These are phyloP conservation scores for Pascua guehoae DNA, from an alignment of 1,284 basidiomycete genomes.

Conservation along the genomic window DNA sequence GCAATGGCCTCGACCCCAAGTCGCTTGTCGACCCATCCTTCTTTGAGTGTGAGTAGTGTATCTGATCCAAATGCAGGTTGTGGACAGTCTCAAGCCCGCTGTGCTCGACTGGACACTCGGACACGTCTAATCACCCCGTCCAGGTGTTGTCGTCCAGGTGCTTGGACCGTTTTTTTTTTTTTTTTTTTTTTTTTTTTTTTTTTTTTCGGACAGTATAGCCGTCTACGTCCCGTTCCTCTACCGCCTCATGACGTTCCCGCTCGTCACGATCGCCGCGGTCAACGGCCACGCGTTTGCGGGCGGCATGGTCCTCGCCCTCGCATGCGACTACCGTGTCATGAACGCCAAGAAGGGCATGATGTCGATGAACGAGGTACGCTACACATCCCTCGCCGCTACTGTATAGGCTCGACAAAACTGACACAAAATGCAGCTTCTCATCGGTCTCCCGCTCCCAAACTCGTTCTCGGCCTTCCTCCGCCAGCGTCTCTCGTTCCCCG, in stretches of 20 bases:
- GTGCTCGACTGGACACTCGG: not conserved
- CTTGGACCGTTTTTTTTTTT: too few relatives aligned
- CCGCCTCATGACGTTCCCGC: conserved; percentile 49
- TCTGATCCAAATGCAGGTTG: not conserved
- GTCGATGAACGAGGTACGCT: conserved; percentile 82
- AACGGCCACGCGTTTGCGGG: conserved; percentile 89
- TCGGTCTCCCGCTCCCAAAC: conserved; percentile 73
- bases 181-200: too few relatives aligned
- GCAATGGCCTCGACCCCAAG: conserved; percentile 73
- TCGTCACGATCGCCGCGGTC: conserved; percentile 72
- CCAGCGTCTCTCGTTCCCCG: conserved; percentile 62
- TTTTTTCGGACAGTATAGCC: conserved; percentile 34
- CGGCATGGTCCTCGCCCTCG: conserved; percentile 72
- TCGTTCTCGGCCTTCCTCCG: conserved; percentile 66
- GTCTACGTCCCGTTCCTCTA: conserved; percentile 45
- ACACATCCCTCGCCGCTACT: not conserved
- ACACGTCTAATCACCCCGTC: too few relatives aligned
- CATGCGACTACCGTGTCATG: conserved; percentile 88
- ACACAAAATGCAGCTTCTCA: conserved; percentile 59
- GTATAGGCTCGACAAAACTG: not conserved
- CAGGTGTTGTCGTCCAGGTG: too few relatives aligned
- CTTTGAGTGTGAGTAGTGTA: conserved; percentile 61
- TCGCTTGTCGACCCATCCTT: conserved; percentile 62
- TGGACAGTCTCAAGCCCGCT: not conserved
- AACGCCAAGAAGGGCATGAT: conserved; percentile 76